Evolutionary conservation across 805 yeast species (phyloP).

Genomic region (Yueomyces sinensis): DNA sequence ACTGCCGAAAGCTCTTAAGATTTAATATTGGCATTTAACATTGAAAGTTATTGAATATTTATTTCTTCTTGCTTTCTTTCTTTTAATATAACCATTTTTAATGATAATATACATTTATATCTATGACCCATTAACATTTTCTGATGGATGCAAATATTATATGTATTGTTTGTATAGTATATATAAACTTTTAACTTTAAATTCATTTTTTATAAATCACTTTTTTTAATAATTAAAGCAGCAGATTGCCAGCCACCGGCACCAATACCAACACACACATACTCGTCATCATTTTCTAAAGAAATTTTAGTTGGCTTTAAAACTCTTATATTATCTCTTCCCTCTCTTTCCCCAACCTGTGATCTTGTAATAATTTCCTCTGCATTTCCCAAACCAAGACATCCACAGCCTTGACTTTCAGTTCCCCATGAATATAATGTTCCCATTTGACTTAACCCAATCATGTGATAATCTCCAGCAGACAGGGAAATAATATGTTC

Average conservation of each 20-base stretch:
- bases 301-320: slow-evolving; percentile 31
- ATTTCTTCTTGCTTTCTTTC: not conserved
- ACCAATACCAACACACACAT: slow-evolving; percentile 44
- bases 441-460: slow-evolving; percentile 51
- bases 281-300: slow-evolving; percentile 18
- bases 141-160: too few species aligned
- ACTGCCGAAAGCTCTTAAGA: too few species aligned
- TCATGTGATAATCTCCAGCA: slow-evolving; percentile 58
- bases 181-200: too few species aligned
- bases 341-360: slow-evolving; percentile 22
- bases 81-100: too few species aligned
- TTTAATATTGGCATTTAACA: too few species aligned
- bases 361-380: slow-evolving; percentile 9
- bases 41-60: not conserved
- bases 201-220: too few species aligned
- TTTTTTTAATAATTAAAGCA: slow-evolving; percentile 36
- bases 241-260: slow-evolving; percentile 79
- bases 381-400: slow-evolving; percentile 48
- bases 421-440: slow-evolving; percentile 53
- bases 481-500: slow-evolving; percentile 40
- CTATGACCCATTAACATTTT: too few species aligned
- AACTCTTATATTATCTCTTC: slow-evolving; percentile 22
- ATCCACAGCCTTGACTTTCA: slow-evolving; percentile 51
- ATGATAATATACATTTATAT: too few species aligned
- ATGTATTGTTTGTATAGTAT: too few species aligned